phyloP scores from a whole-genome alignment of 768 basidiomycete species.

The Trametes elegans region DNA sequence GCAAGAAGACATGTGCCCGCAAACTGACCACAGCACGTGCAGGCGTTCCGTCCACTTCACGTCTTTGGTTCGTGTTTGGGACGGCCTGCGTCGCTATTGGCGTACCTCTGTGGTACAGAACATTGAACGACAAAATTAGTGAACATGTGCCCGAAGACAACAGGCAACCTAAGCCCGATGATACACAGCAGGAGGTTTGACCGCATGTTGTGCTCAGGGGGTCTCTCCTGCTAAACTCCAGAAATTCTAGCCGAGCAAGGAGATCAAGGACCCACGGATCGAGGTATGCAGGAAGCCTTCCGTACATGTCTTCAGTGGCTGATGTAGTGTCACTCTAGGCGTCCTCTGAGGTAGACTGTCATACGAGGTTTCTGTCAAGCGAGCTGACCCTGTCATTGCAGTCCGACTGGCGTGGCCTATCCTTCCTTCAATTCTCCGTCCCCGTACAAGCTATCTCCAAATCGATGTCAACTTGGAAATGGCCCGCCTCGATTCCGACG shows the following conservation, averaged over 20 bases:
- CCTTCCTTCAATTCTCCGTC: conserved; percentile 16
- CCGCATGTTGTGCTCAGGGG: no score
- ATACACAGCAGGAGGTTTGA: no score
- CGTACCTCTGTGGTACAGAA: conserved; percentile 2
- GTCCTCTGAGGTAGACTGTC: no score
- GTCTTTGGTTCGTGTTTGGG: background rate
- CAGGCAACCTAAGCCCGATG: background rate
- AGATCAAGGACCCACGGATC: no score
- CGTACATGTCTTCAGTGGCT: no score
- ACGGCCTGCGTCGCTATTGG: background rate
- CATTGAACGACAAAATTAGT: background rate
- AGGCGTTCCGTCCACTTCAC: background rate
- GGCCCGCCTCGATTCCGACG: conserved; percentile 15
- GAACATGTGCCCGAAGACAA: background rate
- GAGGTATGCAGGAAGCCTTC: no score
- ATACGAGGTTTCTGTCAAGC: no score
- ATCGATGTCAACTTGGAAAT: conserved; percentile 22
- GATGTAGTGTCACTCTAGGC: no score
- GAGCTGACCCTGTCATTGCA: background rate
- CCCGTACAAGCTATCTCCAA: conserved; percentile 19
- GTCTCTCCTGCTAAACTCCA: no score
- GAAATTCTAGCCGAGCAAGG: no score
- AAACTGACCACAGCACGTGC: background rate
- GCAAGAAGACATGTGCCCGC: background rate
- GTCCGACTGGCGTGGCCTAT: conserved; percentile 22